A percentile compares a stretch with the other conserved stretches of the same genome.
Conservation (phyloP, 2,329 filamentous ascomycete genomes). For the Harringtonia lauricola region DNA sequence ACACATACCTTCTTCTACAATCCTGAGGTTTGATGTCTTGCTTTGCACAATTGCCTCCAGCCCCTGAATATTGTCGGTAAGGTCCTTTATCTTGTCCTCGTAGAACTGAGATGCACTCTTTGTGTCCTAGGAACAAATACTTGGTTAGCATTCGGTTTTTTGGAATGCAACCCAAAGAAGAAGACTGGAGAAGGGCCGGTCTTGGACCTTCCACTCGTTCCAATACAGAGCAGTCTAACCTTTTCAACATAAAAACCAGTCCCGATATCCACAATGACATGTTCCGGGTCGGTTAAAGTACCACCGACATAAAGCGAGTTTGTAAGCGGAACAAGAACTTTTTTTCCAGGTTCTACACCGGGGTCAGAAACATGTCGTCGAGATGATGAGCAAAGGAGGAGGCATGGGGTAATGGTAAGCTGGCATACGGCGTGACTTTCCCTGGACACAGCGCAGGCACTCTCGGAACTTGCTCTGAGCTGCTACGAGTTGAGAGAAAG, state of each 20-base stretch:
- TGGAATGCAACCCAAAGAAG: background rate
- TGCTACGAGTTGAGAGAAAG: constrained; percentile 79
- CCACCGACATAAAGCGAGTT: constrained; percentile 92
- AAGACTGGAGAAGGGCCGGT: background rate
- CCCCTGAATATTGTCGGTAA: constrained; percentile 42
- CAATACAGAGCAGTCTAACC: constrained; percentile 28
- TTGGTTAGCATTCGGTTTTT: too few species aligned
- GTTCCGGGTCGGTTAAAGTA: constrained; percentile 59
- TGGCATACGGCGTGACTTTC: constrained; percentile 14
- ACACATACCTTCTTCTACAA: constrained; percentile 81
- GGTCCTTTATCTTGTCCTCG: constrained; percentile 41
- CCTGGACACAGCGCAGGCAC: constrained; percentile 67
- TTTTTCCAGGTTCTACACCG: constrained; percentile 23
- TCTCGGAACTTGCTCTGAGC: constrained; percentile 90
- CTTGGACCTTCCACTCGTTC: too few species aligned
- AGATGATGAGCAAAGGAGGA: background rate
- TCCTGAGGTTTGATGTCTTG: constrained; percentile 75
- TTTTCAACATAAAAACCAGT: constrained; percentile 96
- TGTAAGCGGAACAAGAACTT: constrained; percentile 84
- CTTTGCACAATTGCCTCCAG: constrained; percentile 45
- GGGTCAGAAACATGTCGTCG: background rate
- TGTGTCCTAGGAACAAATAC: constrained; percentile 26
- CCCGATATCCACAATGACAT: constrained; percentile 82
- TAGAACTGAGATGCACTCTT: constrained; percentile 46
- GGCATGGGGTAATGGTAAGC: too few species aligned